Conservation (phyloP, 495 filamentous ascomycete genomes). For the Trichoderma reesei region DNA sequence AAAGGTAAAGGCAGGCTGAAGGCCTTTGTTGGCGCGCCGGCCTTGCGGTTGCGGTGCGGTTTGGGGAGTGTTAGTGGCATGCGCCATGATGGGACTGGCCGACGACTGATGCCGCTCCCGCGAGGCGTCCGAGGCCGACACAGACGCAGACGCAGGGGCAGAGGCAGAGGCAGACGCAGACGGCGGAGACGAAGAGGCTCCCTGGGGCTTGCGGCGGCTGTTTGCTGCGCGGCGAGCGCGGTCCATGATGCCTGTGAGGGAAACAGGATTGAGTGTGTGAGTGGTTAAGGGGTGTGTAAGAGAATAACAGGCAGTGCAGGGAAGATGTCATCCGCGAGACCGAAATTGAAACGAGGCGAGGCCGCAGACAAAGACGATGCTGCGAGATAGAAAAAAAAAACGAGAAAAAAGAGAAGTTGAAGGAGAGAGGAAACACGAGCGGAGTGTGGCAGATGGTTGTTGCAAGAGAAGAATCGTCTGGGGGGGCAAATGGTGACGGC, state of each 20-base stretch:
- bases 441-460: too few species aligned
- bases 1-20: constrained; percentile 7
- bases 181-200: background rate
- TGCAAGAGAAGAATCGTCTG: too few species aligned
- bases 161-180: too few species aligned
- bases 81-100: constrained; percentile 8
- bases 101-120: background rate
- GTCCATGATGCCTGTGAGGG: constrained; percentile 5
- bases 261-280: background rate
- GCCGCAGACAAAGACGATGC: background rate
- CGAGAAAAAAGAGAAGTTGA: background rate
- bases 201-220: constrained; percentile 1
- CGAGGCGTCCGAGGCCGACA: background rate
- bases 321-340: background rate
- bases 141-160: too few species aligned
- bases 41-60: background rate
- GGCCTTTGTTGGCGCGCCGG: constrained; percentile 1
- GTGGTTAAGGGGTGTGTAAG: constrained; percentile 8
- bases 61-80: constrained; percentile 7
- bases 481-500: background rate
- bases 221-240: constrained; percentile 5
- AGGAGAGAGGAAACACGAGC: too few species aligned
- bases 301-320: background rate
- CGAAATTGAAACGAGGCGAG: too few species aligned
- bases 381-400: background rate